Conservation (phyloP, 306 rosid genomes). For the Glycine tomentella region DNA sequence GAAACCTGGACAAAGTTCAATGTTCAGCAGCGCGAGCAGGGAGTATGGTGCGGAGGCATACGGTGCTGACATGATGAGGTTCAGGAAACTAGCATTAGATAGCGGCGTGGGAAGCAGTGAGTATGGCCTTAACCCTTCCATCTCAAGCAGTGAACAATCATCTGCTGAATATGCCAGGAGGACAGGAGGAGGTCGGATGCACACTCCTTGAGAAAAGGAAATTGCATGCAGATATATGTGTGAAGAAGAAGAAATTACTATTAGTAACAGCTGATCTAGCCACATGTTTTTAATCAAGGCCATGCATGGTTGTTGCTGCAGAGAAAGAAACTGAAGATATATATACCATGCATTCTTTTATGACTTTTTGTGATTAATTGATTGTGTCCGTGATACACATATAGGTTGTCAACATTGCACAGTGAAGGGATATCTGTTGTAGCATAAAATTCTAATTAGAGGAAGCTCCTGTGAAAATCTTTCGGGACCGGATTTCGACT, state of each 20-base stretch:
- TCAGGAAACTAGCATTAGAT: conserved; percentile 55
- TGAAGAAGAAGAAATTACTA: too few species aligned
- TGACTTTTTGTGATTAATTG: not conserved
- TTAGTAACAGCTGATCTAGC: not conserved
- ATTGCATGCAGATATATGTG: too few species aligned
- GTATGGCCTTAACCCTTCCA: conserved; percentile 69
- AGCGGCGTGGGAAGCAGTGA: conserved; percentile 67
- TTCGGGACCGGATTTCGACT: not conserved
- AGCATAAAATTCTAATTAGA: not conserved
- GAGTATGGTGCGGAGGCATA: conserved; percentile 58
- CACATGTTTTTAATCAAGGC: not conserved
- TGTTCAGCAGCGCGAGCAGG: conserved; percentile 42
- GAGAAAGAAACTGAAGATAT: not conserved
- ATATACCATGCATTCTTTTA: not conserved
- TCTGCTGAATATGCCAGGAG: conserved; percentile 42
- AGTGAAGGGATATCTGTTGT: conserved; percentile 10
- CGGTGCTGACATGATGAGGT: conserved; percentile 64
- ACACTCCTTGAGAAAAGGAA: not conserved
- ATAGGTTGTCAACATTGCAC: not conserved
- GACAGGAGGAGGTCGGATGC: not conserved
- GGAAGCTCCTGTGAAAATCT: not conserved
- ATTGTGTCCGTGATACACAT: not conserved
- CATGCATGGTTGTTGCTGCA: not conserved
- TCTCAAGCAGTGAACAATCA: conserved; percentile 59
- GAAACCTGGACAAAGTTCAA: conserved; percentile 57